Base-by-base conservation (phyloP, 2,329 filamentous ascomycete genomes). In the Plenodomus lindquistii region DNA sequence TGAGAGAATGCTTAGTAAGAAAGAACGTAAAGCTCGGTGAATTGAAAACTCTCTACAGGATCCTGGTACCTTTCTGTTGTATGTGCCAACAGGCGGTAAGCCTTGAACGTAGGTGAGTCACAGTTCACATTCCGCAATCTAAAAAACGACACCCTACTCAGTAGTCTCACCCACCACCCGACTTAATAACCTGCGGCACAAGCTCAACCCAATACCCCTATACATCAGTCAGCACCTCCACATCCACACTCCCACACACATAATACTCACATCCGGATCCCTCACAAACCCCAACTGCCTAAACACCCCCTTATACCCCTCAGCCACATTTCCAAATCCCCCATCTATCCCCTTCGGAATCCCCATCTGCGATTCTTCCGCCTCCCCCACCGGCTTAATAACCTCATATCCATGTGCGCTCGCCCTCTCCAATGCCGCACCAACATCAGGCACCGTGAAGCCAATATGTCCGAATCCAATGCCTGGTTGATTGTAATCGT, bases 381-480 rank as follows among this genome's bases (percentile, higher is more conserved):
- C 63, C 38, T 66, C 62, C 2, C 52, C 62, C 4, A 70, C 37
- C 15, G 61, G 63, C 51, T 68, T 68, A 10, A 63, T 57, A 9
- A 68, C 48, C 24, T 66, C 59, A 18, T 50, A 65, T 1, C 64
- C 64, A 47, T 60, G 63, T 4, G 41, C 41, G 20, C 51, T 48
- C 6, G 66, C 54, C 4, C 64, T 46, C 4, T 62, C 44, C 6
- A 70, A 36, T 15, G 65, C 54, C 11, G 42, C 54, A 7, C 37
- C 49, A 1, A 71, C 67, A 57, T 71, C 53, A 1, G 67, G 67
- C 0, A 72, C 65, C 9, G 65, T 70, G 44, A 72, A 70, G 0
- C 69, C 67, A n/a, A 72, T 47, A 40, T 72, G 69, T 1, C 68
- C 67, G 34, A 72, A 70, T 4, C 67, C 67, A 4, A 69, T 38